A percentile compares a stretch with the other conserved stretches of the same genome.
Conservation (phyloP, 306 rosid species). For the Malus fusca region DNA sequence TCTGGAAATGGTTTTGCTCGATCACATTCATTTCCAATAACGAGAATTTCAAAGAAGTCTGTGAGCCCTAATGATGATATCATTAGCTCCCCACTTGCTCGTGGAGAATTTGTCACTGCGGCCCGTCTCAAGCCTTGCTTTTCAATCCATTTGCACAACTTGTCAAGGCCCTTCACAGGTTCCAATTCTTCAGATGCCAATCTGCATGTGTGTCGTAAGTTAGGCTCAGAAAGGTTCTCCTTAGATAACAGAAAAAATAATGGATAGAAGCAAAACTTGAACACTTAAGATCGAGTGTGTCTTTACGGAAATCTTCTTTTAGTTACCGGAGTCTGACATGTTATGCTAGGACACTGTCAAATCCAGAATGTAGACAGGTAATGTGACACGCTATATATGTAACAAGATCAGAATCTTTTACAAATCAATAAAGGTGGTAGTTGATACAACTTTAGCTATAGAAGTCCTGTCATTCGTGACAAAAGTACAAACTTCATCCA, state of each 20-base stretch:
- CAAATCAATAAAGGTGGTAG: too few species aligned
- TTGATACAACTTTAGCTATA: too few species aligned
- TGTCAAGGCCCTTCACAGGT: conserved; percentile 20
- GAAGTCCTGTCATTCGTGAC: too few species aligned
- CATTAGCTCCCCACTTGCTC: conserved; percentile 30
- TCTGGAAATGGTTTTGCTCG: conserved; percentile 37
- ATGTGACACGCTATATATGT: too few species aligned
- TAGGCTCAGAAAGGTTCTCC: background rate
- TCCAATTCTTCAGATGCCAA: conserved; percentile 25
- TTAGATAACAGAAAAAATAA: background rate
- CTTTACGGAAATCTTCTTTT: background rate
- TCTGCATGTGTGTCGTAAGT: background rate
- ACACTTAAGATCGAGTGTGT: background rate
- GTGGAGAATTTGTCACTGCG: conserved; percentile 33
- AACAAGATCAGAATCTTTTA: too few species aligned
- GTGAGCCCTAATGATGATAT: conserved; percentile 27
- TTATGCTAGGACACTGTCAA: too few species aligned
- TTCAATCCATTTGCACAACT: conserved; percentile 33
- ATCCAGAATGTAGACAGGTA: background rate
- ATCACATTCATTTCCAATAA: conserved; percentile 32
- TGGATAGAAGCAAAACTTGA: background rate
- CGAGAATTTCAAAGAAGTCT: conserved; percentile 23
- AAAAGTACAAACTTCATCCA: background rate
- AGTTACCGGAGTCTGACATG: too few species aligned
- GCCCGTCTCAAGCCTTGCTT: conserved; percentile 26